phyloP scores from a whole-genome alignment of 1,284 basidiomycete species.

The Ustilago xerochloae region DNA sequence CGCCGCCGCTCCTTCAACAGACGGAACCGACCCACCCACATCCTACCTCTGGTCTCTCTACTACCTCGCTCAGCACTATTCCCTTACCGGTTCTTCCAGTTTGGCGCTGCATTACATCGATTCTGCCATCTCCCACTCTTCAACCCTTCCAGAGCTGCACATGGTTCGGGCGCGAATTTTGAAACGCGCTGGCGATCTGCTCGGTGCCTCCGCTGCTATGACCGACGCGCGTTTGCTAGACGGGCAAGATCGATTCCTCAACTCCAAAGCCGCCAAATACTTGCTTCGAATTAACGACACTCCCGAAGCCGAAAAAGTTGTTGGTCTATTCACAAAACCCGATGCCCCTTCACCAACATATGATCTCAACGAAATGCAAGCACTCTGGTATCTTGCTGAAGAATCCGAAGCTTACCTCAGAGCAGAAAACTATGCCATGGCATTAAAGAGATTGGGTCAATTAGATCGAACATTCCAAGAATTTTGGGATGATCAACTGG shows the following conservation, averaged over 20 bases:
- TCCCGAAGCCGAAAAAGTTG: constrained; percentile 69
- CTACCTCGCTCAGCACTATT: constrained; percentile 91
- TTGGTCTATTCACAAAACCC: constrained; percentile 64
- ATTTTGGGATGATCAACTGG: constrained; percentile 95
- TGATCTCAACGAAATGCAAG: constrained; percentile 97
- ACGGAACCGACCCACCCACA: constrained; percentile 76
- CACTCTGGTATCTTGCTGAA: constrained; percentile 85
- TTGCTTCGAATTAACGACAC: constrained; percentile 79
- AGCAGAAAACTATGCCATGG: constrained; percentile 78
- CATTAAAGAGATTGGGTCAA: constrained; percentile 86
- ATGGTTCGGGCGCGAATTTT: constrained; percentile 85
- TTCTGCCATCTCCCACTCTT: constrained; percentile 81
- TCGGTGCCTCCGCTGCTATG: constrained; percentile 80
- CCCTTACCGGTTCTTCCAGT: constrained; percentile 70
- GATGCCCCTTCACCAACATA: constrained; percentile 76
- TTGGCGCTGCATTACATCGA: constrained; percentile 79
- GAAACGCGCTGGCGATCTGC: constrained; percentile 85
- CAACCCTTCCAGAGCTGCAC: constrained; percentile 90
- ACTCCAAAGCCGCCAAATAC: constrained; percentile 94
- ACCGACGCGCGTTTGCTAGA: constrained; percentile 88
- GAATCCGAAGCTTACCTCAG: constrained; percentile 80
- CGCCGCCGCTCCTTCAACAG: constrained; percentile 8
- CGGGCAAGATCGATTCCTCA: constrained; percentile 94
- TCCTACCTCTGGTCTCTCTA: constrained; percentile 94
- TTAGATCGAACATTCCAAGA: constrained; percentile 87